These are phyloP conservation scores for Tothia fuscella DNA, from an alignment of 2,329 filamentous ascomycete species.

Conservation along the genomic window DNA sequence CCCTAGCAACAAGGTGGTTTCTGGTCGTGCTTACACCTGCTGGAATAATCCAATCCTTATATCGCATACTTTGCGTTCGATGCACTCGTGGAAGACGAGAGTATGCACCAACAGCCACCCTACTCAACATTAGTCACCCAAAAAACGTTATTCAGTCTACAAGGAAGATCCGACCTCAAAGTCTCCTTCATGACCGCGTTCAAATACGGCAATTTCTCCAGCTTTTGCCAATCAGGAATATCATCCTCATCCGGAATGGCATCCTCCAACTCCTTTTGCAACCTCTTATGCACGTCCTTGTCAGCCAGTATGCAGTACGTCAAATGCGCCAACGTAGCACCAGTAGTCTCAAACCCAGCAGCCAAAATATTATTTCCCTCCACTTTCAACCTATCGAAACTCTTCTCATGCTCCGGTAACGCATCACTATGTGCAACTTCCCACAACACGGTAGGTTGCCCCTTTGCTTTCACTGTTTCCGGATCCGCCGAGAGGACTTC, in stretches of 20 bases:
- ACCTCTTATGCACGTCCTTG: not conserved
- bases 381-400: conserved; percentile 9
- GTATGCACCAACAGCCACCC: not conserved
- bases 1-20: no score
- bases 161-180: conserved; percentile 2
- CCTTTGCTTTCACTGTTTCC: conserved; percentile 7
- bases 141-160: not conserved
- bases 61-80: conserved; percentile 3
- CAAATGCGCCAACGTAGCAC: not conserved
- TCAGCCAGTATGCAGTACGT: not conserved
- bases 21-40: no score
- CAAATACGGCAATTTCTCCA: conserved; percentile 7
- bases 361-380: conserved; percentile 12
- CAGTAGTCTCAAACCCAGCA: conserved; percentile 12
- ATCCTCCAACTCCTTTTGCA: conserved; percentile 10
- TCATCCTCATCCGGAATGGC: conserved; percentile 10
- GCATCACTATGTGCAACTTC: conserved; percentile 12
- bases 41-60: conserved; percentile 3
- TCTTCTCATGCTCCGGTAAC: conserved; percentile 11
- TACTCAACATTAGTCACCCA: not conserved
- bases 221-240: conserved; percentile 1
- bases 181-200: conserved; percentile 9
- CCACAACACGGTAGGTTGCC: conserved; percentile 9
- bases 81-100: not conserved
- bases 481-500: conserved; percentile 5